Evolutionary conservation across 2,329 filamentous ascomycete genomes (phyloP), one percentile per base, ranked within the genome.

Genomic region (Ceratocystis alfenasii): DNA sequence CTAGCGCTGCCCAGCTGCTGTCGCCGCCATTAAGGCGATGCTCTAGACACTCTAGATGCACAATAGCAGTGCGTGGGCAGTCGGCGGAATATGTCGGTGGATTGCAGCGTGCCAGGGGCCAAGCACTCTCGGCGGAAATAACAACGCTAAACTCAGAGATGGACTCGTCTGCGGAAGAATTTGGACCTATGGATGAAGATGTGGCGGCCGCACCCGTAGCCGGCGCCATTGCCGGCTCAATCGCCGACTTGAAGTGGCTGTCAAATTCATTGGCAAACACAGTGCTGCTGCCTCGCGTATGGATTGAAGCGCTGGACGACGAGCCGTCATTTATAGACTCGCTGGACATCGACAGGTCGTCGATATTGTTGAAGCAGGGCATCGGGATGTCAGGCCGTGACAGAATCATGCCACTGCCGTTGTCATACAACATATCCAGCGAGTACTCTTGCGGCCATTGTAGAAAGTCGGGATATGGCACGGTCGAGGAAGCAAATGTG

Each of bases 71-170:
- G 3, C 77, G 75, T 0, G 78, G 79, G 63, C 79, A 81, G 1
- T 74, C 71, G 1, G 74, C 76, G 0, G 78, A 78, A 68, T 74
- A 79, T 12, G 76, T 72, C 1, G 75, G 75, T 0, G 76, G 77
- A 66, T 78, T 82, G 70, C 80, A 82, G 20, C 79, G 75, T 2
- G 79, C 80, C 36, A 82, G 70, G 12, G 80, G 79, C 80, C 80
- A 83, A 0, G 76, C 77, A 1, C 75, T 75, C 69, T 82, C 79
- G 0, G 79, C 76, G 1, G 76, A 77, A 12, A 80, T 74, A 15
- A 81, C 76, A 0, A 76, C 77, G 59, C 79, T 76, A 50, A 79
- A 78, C 66, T 81, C 79, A 6, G 76, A 73, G 6, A 78, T 7
- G 6, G 55, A 22, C 15, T 22, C 25, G 7, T 17, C 55, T 22